These are phyloP conservation scores for Fagus crenata DNA, from an alignment of 306 rosid species.

Conservation along the genomic window DNA sequence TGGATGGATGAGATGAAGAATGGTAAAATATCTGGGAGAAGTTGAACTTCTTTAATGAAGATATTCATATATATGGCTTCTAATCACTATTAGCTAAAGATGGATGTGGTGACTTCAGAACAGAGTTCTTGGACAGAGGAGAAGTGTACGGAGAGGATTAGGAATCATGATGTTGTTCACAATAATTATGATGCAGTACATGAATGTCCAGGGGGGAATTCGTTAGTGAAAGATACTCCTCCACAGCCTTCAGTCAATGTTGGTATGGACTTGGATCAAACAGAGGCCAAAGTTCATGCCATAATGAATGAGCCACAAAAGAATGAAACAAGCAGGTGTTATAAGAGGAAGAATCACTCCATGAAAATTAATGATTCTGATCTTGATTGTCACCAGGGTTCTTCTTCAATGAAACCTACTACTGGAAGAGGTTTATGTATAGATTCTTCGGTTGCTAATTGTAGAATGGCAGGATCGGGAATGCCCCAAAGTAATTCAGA, in stretches of 20 bases:
- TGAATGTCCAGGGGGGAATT: neutral
- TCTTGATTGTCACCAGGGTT: neutral
- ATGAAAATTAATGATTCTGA: neutral
- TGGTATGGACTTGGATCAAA: neutral
- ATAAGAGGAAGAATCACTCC: neutral
- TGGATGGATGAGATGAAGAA: neutral
- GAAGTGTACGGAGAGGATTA: conserved; percentile 23
- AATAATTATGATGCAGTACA: neutral
- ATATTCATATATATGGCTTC: conserved; percentile 1
- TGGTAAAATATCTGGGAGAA: neutral
- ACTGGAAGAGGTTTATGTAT: conserved; percentile 17
- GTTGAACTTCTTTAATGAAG: neutral
- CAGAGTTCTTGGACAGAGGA: neutral
- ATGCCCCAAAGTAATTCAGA: conserved; percentile 11
- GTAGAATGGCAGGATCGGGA: conserved; percentile 20
- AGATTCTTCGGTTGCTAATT: neutral
- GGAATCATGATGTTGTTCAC: neutral
- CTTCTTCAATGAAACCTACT: conserved; percentile 17
- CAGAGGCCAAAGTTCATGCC: neutral
- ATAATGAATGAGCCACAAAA: neutral
- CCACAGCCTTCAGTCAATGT: neutral
- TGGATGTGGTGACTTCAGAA: conserved; percentile 19
- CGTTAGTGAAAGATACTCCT: neutral
- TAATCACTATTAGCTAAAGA: neutral
- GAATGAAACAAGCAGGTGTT: neutral